Percentiles rank a stretch among this genome's conserved stretches.
These are phyloP conservation scores for Scutellaria minor DNA, from an alignment of 257 asterid species.

Conservation along the genomic window DNA sequence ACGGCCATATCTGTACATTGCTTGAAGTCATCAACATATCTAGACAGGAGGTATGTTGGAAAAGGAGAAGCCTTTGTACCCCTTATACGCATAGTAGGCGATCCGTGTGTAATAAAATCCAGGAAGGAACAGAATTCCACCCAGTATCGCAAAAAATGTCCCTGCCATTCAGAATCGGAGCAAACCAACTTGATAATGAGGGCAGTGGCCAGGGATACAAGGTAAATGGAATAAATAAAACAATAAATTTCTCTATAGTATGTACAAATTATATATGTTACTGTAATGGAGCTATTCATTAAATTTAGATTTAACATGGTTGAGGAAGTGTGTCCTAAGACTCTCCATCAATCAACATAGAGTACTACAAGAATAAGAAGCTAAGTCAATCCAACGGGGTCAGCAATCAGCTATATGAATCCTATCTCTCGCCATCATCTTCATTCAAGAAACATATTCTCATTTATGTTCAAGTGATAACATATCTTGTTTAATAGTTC, in stretches of 20 bases:
- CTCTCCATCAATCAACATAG: constrained; percentile 10
- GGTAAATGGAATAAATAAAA: background rate
- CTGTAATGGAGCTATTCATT: background rate
- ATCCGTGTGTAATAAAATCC: constrained; percentile 93
- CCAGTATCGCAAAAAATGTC: constrained; percentile 78
- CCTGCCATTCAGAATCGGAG: constrained; percentile 52
- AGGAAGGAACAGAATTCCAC: constrained; percentile 85
- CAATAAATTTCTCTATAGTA: background rate
- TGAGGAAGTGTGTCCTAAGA: background rate
- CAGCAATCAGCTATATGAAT: too few species aligned
- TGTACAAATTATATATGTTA: background rate
- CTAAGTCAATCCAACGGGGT: too few species aligned
- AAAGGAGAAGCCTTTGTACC: constrained; percentile 93
- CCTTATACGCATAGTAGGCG: constrained; percentile 97
- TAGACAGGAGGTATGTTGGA: constrained; percentile 88
- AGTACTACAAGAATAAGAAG: background rate
- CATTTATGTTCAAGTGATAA: too few species aligned
- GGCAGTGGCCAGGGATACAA: background rate
- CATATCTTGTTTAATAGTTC: too few species aligned
- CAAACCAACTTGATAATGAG: constrained; percentile 20
- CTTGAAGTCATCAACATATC: constrained; percentile 37
- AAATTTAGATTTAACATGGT: background rate
- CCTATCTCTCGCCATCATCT: too few species aligned
- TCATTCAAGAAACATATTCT: too few species aligned
- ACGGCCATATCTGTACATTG: constrained; percentile 60